Percentiles rank a stretch among this genome's conserved stretches.
These are phyloP conservation scores for Mariannaea elegans DNA, from an alignment of 2,329 filamentous ascomycete species.

Conservation along the genomic window DNA sequence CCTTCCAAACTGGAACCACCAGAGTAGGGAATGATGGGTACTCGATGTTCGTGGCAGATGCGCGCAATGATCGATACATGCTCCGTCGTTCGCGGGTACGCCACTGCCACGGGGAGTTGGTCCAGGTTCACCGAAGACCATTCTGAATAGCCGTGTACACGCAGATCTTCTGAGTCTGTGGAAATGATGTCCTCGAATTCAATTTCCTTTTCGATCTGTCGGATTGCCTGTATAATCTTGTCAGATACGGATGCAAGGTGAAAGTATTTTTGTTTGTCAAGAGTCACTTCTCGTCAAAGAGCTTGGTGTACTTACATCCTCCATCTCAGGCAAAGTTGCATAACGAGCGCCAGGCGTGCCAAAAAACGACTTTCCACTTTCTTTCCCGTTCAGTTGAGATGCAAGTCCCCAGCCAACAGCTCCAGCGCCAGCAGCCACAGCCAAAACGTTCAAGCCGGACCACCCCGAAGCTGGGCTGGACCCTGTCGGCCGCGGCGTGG, in stretches of 20 bases:
- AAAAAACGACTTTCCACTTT: slow-evolving; percentile 20
- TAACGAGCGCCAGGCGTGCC: slow-evolving; percentile 44
- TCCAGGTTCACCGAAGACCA: slow-evolving; percentile 72
- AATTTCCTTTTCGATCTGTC: slow-evolving; percentile 61
- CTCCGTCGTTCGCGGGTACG: slow-evolving; percentile 68
- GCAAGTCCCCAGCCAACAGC: slow-evolving; percentile 52
- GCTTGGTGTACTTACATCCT: slow-evolving; percentile 43
- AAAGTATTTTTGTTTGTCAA: background rate
- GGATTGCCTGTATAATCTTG: slow-evolving; percentile 56
- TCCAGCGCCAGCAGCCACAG: slow-evolving; percentile 50
- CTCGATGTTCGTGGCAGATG: slow-evolving; percentile 79
- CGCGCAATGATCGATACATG: slow-evolving; percentile 69
- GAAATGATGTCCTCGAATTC: slow-evolving; percentile 66
- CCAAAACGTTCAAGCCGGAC: slow-evolving; percentile 47
- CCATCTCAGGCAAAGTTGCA: slow-evolving; percentile 54
- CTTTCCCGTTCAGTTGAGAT: slow-evolving; percentile 37
- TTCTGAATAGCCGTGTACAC: slow-evolving; percentile 71
- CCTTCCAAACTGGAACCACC: slow-evolving; percentile 88
- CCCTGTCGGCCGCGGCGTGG: slow-evolving; percentile 8
- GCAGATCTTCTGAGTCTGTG: slow-evolving; percentile 69
- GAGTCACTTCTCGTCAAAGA: background rate
- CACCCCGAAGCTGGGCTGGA: slow-evolving; percentile 30
- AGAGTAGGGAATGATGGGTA: slow-evolving; percentile 88
- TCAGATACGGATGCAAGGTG: slow-evolving; percentile 13
- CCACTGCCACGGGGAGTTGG: slow-evolving; percentile 68